phyloP scores from a whole-genome alignment of 2,329 filamentous ascomycete species.

The Scedosporium dehoogii region DNA sequence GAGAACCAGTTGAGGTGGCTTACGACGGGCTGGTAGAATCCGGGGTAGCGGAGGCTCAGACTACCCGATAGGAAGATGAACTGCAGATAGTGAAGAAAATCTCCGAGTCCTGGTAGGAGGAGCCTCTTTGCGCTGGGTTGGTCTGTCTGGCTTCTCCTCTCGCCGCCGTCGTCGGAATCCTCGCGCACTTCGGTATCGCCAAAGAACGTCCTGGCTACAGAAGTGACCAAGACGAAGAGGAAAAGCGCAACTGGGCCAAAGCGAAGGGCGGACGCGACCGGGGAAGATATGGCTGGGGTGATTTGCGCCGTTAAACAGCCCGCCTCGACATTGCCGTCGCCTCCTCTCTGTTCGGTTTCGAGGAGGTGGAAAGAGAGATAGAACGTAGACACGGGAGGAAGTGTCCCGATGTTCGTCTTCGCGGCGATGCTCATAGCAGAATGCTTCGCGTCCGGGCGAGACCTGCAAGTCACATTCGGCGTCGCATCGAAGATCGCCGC shows the following conservation, averaged over 20 bases:
- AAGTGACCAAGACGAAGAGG: not conserved
- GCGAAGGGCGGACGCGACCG: not conserved
- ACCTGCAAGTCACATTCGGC: not conserved
- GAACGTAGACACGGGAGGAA: not conserved
- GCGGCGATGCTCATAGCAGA: not conserved
- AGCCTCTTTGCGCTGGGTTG: not conserved
- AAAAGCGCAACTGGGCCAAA: not conserved
- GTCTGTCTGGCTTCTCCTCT: conserved; percentile 21
- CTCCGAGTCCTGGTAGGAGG: conserved; percentile 12
- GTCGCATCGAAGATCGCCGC: not conserved
- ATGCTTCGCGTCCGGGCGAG: not conserved
- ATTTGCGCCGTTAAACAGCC: not conserved
- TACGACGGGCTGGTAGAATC: conserved; percentile 61
- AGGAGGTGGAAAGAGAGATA: not conserved
- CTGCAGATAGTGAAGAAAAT: conserved; percentile 68
- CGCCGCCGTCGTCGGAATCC: not conserved
- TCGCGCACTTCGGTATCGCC: conserved; percentile 31
- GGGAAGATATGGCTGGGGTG: not conserved
- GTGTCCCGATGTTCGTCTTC: not conserved
- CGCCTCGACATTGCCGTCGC: not conserved
- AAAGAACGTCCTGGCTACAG: conserved; percentile 23
- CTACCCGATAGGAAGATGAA: conserved; percentile 63
- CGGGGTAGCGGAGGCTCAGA: conserved; percentile 62
- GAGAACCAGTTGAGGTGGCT: conserved; percentile 58
- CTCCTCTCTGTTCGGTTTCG: not conserved